Base-by-base conservation (phyloP, 2,329 filamentous ascomycete genomes). In the Diplodia seriata region DNA sequence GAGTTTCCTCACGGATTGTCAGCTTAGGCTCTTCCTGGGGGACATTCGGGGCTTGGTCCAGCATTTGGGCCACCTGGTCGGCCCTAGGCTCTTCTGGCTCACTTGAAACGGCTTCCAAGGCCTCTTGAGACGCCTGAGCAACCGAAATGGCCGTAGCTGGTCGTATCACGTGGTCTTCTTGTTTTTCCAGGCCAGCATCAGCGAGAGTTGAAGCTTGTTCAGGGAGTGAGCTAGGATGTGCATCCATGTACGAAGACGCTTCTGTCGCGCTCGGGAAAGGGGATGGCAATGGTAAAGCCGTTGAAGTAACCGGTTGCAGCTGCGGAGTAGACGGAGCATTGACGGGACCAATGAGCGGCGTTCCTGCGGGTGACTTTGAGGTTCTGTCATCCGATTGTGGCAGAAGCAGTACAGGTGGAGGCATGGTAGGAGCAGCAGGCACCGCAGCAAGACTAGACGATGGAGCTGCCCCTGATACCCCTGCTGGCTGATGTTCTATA, bases 211-310 rank as follows among this genome's bases (percentile, higher is more conserved):
- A 4, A 5, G 55, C 1, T 23, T 54, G 12, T 31, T 33, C 29
- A 14, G 33, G n/a, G 31, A 36, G 12, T 5, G 33, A 12, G 14
- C n/a, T n/a, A 36, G 66, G 55, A 26, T 70, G 63, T 26, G 72
- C 68, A 57, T 77, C 76, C 49, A 78, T 72, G 55, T 75, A 79
- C 1, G 76, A 77, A 1, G 69, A 64, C 3, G 63, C 55, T 49
- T 67, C 70, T 2, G 51, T 59, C 31, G 75, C 74, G 9, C 68
- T 76, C 5, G 78, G 78, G 55, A 79, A 79, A 0, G 78, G 78
- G 2, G 78, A 79, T 26, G 77, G 77, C 18, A 79, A 69, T n/a
- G 78, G 77, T 2, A 79, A 72, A 1, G 76, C 77, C 23, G 76
- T 72, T 7, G 77, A 78, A 38, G 77, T 76, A 12, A 77, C 69